These are phyloP conservation scores for Cladophialophora psammophila DNA, from an alignment of 2,329 filamentous ascomycete species.

Conservation along the genomic window DNA sequence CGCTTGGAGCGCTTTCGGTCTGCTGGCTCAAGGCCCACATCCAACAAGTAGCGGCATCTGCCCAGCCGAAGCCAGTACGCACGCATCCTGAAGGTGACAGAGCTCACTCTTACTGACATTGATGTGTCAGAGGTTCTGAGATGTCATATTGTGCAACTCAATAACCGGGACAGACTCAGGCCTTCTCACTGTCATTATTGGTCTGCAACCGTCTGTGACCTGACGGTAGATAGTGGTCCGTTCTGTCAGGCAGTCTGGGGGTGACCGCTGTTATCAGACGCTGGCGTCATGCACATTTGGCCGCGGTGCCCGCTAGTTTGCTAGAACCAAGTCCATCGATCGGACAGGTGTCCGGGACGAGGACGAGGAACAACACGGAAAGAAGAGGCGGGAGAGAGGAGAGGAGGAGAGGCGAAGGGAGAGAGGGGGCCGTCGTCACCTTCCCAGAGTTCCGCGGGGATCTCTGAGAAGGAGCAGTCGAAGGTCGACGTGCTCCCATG, in stretches of 20 bases:
- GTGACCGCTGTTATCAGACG: conserved; percentile 18
- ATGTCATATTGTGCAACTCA: conserved; percentile 7
- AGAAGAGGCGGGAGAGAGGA: background rate
- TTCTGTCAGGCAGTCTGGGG: conserved; percentile 17
- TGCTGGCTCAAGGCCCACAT: background rate
- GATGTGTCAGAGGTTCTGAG: background rate
- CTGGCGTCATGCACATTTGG: conserved; percentile 17
- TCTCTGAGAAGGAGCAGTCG: conserved; percentile 14
- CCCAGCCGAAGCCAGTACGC: conserved; percentile 9
- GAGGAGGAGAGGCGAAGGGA: background rate
- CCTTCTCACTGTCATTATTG: conserved; percentile 8
- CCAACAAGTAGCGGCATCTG: background rate
- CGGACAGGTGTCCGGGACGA: conserved; percentile 3
- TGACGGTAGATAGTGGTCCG: conserved; percentile 11
- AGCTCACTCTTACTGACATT: background rate
- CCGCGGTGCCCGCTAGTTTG: conserved; percentile 14
- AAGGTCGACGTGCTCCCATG: background rate
- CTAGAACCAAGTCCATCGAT: conserved; percentile 6
- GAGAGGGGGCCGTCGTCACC: background rate
- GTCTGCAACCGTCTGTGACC: conserved; percentile 8
- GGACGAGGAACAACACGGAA: conserved; percentile 7
- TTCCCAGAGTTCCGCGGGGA: conserved; percentile 11
- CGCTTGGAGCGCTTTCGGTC: conserved; percentile 1
- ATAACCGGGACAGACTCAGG: background rate
- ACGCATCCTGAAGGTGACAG: background rate